These are phyloP conservation scores for Lentinula novae-zelandiae DNA, from an alignment of 1,284 basidiomycete genomes.

Conservation along the genomic window DNA sequence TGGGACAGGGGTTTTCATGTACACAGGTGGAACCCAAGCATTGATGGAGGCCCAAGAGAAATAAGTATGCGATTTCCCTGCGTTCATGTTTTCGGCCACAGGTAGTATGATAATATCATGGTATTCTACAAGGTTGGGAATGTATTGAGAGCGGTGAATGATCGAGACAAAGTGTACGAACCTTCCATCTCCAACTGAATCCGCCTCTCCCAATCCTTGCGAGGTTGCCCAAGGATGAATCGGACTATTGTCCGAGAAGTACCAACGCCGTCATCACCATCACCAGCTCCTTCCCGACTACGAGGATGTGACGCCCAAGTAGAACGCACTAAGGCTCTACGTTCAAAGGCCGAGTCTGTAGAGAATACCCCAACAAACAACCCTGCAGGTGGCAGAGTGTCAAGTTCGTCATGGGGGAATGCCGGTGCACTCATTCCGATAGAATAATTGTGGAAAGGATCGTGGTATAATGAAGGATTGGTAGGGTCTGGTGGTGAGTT, in stretches of 20 bases:
- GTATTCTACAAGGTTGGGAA: slow-evolving; percentile 52
- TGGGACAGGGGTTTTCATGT: slow-evolving; percentile 38
- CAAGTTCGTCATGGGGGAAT: slow-evolving; percentile 68
- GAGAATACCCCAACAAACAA: slow-evolving; percentile 92
- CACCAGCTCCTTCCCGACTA: slow-evolving; percentile 69
- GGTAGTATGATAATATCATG: slow-evolving; percentile 89
- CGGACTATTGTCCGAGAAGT: slow-evolving; percentile 87
- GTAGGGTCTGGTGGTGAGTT: slow-evolving; percentile 36
- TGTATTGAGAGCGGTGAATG: background rate
- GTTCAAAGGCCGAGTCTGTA: slow-evolving; percentile 81
- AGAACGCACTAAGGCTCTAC: slow-evolving; percentile 85
- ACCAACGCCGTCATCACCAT: slow-evolving; percentile 67
- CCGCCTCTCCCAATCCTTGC: slow-evolving; percentile 73
- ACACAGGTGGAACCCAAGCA: slow-evolving; percentile 86
- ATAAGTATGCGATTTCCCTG: slow-evolving; percentile 82
- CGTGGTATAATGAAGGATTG: slow-evolving; percentile 36
- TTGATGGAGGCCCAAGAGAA: slow-evolving; percentile 89
- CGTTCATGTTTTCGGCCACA: slow-evolving; percentile 88
- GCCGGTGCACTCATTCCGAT: slow-evolving; percentile 39
- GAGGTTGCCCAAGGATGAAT: slow-evolving; percentile 88
- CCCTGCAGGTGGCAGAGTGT: slow-evolving; percentile 82
- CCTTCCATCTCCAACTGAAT: slow-evolving; percentile 91
- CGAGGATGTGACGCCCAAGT: slow-evolving; percentile 86
- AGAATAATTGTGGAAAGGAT: slow-evolving; percentile 32
- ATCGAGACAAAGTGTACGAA: slow-evolving; percentile 37